Evolutionary conservation across 2,329 filamentous ascomycete species (phyloP).

Genomic region (Triangularia verruculosa): DNA sequence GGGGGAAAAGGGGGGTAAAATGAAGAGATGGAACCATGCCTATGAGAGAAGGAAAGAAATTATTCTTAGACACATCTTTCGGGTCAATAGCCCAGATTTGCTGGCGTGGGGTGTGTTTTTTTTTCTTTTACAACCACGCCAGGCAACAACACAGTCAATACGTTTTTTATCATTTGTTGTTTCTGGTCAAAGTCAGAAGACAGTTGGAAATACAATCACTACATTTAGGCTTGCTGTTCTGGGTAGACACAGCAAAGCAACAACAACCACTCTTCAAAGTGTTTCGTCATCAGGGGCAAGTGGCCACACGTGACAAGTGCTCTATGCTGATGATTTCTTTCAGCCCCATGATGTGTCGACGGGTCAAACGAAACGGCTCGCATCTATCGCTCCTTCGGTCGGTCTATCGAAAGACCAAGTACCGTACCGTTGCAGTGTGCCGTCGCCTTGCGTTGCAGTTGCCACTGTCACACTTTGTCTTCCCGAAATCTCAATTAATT

Average conservation of each 20-base stretch:
- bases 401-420: background rate
- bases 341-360: background rate
- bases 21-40: conserved; percentile 15
- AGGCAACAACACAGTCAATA: conserved; percentile 7
- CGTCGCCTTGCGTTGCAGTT: background rate
- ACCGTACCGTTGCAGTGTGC: background rate
- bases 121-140: background rate
- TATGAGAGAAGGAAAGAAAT: conserved; percentile 19
- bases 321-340: background rate
- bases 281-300: background rate
- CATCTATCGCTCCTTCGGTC: background rate
- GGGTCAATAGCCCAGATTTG: conserved; percentile 27
- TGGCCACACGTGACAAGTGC: background rate
- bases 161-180: conserved; percentile 12
- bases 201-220: background rate
- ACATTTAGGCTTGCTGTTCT: background rate
- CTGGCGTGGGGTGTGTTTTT: background rate
- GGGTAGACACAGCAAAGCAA: background rate
- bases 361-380: background rate
- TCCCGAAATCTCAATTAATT: background rate
- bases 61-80: conserved; percentile 26
- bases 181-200: background rate
- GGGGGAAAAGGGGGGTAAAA: background rate
- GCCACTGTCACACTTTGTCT: background rate
- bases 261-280: background rate